Base-by-base conservation (phyloP, 441 rosid species). In the Pelargonium cotyledonis region DNA sequence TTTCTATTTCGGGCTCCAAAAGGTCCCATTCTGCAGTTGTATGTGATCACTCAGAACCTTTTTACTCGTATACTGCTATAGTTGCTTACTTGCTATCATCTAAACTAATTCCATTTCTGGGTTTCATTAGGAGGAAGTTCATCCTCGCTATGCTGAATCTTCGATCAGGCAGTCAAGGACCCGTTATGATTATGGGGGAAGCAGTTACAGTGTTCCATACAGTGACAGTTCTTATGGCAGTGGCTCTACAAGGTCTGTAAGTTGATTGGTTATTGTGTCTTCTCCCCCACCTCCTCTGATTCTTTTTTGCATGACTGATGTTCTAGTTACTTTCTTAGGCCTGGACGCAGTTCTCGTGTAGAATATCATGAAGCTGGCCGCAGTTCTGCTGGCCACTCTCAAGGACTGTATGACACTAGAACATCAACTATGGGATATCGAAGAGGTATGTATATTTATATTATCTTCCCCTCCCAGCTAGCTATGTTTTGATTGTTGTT, bases 101-200 rank as follows among this genome's bases (percentile, higher is more conserved):
- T 47, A 11, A 47, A 14, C 10, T 11, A 14, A 47, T 11, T 55
- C 26, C 62, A n/a, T 16, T 16, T 55, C 1, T 7, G 19, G 62
- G 5, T 55, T 55, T 55, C 15, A 55, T 5, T 18, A 55, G 62
- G 62, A 55, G 23, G 62, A 55, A 18, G 62, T 55, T 16, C 19
- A n/a, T 16, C 62, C 62, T 55, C 62, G 19, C 15, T 55, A 55
- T 16, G 62, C 62, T 18, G 23, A 55, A 55, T 18, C 62, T 55
- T 16, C 62, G 8, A 55, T 16, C 23, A 55, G 19, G 62, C 62
- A 16, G 62, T 18, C 62, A 55, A 55, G 62, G 23, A 18, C 62
- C 23, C 62, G 21, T 18, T 55, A n/a, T 55, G 62, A 55, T 55
- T 55, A n/a, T 55, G 62, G 19, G 62, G 62, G 62, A 4, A 55